Evolutionary conservation across 352 stramenopile species (phyloP), one percentile per base, ranked within the genome.

Genomic region (Phytophthora pluvialis): DNA sequence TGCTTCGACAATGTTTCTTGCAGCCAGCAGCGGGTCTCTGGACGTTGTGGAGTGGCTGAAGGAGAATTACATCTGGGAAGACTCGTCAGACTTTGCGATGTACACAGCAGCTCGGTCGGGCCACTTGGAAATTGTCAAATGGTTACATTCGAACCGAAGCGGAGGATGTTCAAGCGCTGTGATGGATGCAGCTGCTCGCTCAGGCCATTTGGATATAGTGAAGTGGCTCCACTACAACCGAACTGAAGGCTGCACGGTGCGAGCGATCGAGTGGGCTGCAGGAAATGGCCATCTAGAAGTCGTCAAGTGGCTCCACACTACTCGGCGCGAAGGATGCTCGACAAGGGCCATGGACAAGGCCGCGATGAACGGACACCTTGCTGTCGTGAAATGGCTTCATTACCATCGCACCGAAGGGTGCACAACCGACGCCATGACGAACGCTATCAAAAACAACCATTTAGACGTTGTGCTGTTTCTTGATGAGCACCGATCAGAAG

Each of bases 321-420:
- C 53, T 46, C 36, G 57, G 29, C 54, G 6, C 8, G 57, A 72
- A 60, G 57, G 51, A 16, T 62, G 64, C 36, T 60, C 52, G 5
- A 58, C 51, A 5, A 35, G 8, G 10, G 58, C 57, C 10, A 64
- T 68, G 45, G 40, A 73, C 44, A 5, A 15, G 9, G 45, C 63
- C 32, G 56, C 63, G 18, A 31, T 1, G 3, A 40, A 36, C 45
- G 44, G 64, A 0, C 56, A 72, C 10, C 4, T 67, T 26, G 32
- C 21, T 32, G 32, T 72, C n/a, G 64, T 72, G 5, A 50, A 67
- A 25, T 72, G 64, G 57, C 64, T 72, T 26, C 25, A 67, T 39
- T n/a, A 28, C 18, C 54, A 67, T 38, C 43, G 57, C 5, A 67
- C 21, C 0, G 50, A 72, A 48, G 57, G 64, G 7, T 72, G 56